Evolutionary conservation across 495 filamentous ascomycete genomes (phyloP), one percentile per base, ranked within the genome.

Genomic region (Penicillium riverlandense): DNA sequence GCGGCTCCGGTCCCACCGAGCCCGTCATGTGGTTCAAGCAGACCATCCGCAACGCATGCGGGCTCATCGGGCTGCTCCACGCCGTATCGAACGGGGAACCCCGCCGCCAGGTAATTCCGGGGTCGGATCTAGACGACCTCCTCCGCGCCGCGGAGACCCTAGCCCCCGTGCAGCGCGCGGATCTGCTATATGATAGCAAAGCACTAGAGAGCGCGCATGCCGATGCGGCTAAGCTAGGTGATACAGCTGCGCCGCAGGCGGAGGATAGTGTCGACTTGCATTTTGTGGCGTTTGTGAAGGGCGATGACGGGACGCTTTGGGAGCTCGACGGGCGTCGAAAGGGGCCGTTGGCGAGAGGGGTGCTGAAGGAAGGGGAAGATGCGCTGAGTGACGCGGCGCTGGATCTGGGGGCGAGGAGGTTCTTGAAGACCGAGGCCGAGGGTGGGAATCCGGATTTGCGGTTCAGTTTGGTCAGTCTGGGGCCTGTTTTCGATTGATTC

Each of bases 1-100:
- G 56, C 0, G 74, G 75, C 43, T 58, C 48, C 13, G 79, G 78
- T 1, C 60, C 73, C 39, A 6, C 45, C 0, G 79, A 83, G 43
- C 83, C 82, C 0, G 82, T 86, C 3, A 74, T 90, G 40, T 95
- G 90, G 90, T 95, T 88, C 70, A 84, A 85, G 55, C 90, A 96
- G 53, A 95, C 88, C 1, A 96, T 96, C 59, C 74, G 80, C 38
- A 80, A 95, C 61, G 84, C 88, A 2, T 96, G 90, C 65, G 90
- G 90, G 1, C 74, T 88, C 38, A 90, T 92, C 63, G 89, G 83
- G 0, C 66, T 95, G 3, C 64, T 95, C 15, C 89, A 95, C 66
- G 79, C 81, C 43, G 70, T 85, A 5, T 55, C 67, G 11, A 92
- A 92, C 61, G 82, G 79, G 16, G 67, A 67, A 40, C 64, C 77